Conservation (phyloP, 2,329 filamentous ascomycete species). For the Sclerotinia minor region DNA sequence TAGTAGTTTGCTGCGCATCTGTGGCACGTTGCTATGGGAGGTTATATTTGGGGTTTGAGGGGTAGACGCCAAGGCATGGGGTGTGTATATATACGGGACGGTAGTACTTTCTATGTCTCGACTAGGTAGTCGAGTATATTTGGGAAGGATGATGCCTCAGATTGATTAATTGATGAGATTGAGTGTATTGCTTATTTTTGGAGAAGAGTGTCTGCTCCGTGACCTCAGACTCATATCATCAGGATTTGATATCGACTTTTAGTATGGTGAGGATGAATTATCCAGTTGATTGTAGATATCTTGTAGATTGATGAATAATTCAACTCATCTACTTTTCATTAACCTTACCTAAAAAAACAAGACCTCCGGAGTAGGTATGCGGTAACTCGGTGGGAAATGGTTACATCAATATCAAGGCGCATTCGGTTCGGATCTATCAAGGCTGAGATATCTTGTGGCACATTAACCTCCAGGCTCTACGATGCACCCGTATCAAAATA, state of each 20-base stretch:
- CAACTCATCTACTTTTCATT: too few species aligned
- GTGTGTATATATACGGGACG: background rate
- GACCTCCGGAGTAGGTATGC: too few species aligned
- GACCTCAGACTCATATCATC: background rate
- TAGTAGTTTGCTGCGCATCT: constrained; percentile 3
- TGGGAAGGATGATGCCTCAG: background rate
- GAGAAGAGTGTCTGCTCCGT: background rate
- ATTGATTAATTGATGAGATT: background rate
- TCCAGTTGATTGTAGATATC: background rate
- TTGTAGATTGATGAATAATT: background rate
- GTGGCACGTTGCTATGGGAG: background rate
- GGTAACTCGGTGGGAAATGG: too few species aligned
- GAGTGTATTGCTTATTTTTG: background rate
- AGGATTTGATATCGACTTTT: background rate
- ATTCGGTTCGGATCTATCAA: background rate
- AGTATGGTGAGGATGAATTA: too few species aligned
- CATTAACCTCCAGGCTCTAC: too few species aligned
- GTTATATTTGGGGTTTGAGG: constrained; percentile 1
- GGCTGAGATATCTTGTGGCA: constrained; percentile 7
- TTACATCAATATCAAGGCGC: background rate
- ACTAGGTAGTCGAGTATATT: background rate
- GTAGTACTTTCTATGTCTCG: background rate
- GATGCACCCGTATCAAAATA: too few species aligned
- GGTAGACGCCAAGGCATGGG: background rate
- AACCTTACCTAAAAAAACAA: background rate